A percentile compares a stretch with the other conserved stretches of the same genome.
Evolutionary conservation across 345 rosid species (phyloP).

Genomic region (Bruguiera sexangula): DNA sequence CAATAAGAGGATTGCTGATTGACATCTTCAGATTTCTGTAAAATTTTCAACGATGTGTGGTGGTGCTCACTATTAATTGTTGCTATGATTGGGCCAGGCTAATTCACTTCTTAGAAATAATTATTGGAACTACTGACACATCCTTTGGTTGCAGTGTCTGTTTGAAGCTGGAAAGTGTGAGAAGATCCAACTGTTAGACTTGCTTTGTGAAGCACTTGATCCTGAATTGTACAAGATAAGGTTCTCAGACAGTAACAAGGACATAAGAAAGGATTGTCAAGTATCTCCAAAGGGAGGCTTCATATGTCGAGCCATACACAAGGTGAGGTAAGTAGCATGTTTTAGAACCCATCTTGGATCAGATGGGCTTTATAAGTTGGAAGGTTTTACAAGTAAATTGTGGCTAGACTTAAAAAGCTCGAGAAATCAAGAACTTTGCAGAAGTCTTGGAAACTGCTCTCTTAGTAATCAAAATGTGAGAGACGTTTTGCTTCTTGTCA

Average conservation of each 20-base stretch:
- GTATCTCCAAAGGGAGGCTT: slow-evolving; percentile 28
- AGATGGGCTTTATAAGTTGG: neutral
- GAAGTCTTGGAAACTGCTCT: neutral
- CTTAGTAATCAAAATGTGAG: neutral
- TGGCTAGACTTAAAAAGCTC: neutral
- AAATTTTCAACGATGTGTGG: neutral
- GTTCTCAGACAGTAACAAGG: slow-evolving; percentile 26
- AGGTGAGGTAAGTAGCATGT: slow-evolving; percentile 54
- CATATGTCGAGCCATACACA: slow-evolving; percentile 47
- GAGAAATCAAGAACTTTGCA: neutral
- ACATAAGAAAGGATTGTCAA: slow-evolving; percentile 18
- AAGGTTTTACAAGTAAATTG: neutral
- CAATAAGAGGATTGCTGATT: too few species aligned
- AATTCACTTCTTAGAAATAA: slow-evolving; percentile 14
- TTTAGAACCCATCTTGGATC: slow-evolving; percentile 10
- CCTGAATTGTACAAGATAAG: slow-evolving; percentile 47
- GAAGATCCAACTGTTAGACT: slow-evolving; percentile 64
- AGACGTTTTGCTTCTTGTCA: neutral
- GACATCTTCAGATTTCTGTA: too few species aligned
- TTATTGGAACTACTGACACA: slow-evolving; percentile 17
- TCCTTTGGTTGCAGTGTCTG: slow-evolving; percentile 54
- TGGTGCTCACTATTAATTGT: slow-evolving; percentile 1
- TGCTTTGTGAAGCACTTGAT: slow-evolving; percentile 81
- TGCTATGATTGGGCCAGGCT: slow-evolving; percentile 5
- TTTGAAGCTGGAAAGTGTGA: slow-evolving; percentile 63